phyloP scores from a whole-genome alignment of 2,329 filamentous ascomycete genomes.

The Xylariaceae sp. region DNA sequence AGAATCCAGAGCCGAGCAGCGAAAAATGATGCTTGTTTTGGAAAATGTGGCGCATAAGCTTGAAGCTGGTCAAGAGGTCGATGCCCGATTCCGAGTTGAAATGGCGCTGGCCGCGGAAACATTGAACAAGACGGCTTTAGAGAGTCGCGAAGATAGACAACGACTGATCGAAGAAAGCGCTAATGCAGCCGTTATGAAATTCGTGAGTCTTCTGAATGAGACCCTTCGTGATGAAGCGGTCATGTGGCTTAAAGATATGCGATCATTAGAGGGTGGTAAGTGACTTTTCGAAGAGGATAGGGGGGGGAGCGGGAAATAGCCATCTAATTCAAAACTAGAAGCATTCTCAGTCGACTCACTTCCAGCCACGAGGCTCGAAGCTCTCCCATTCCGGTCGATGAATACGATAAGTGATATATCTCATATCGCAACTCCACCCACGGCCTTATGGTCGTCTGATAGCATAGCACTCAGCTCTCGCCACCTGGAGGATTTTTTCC shows the following conservation, averaged over 20 bases:
- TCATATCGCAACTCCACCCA: neutral
- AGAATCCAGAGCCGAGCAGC: slow-evolving; percentile 9
- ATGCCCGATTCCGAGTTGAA: slow-evolving; percentile 7
- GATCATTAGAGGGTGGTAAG: neutral
- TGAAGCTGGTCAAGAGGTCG: slow-evolving; percentile 1
- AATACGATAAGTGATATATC: neutral
- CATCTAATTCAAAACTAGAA: too few relatives aligned
- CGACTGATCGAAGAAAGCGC: slow-evolving; percentile 4
- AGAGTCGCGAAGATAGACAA: slow-evolving; percentile 7
- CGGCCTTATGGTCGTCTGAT: slow-evolving; percentile 9
- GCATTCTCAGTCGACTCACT: too few relatives aligned
- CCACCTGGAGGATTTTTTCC: slow-evolving; percentile 13
- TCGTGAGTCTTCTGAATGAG: slow-evolving; percentile 1
- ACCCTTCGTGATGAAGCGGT: slow-evolving; percentile 5
- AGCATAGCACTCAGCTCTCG: slow-evolving; percentile 7
- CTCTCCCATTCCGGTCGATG: neutral
- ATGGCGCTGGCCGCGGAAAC: slow-evolving; percentile 5
- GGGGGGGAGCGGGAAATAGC: too few relatives aligned
- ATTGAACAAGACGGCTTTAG: slow-evolving; percentile 4
- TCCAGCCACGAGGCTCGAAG: too few relatives aligned
- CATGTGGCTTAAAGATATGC: slow-evolving; percentile 4
- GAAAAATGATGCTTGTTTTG: slow-evolving; percentile 3
- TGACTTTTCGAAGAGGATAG: too few relatives aligned
- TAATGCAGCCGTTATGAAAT: slow-evolving; percentile 2
- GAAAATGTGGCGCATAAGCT: slow-evolving; percentile 9